These are phyloP conservation scores for Saccharomycopsis babjevae DNA, from an alignment of 805 yeast genomes.

Conservation along the genomic window DNA sequence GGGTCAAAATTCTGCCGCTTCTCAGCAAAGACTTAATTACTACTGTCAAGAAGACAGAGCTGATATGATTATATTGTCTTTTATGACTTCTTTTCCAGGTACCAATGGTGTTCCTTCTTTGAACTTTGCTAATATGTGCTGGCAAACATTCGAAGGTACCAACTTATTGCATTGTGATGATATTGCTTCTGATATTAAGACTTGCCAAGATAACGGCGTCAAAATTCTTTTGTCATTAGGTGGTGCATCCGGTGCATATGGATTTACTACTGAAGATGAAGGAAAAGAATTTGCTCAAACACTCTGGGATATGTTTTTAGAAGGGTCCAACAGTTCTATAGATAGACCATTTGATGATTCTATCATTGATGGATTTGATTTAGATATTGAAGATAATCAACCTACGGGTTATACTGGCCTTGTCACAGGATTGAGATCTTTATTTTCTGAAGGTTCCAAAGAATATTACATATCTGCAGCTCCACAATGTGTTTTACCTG, in stretches of 20 bases:
- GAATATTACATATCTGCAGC: conserved; percentile 61
- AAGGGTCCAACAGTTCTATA: conserved; percentile 17
- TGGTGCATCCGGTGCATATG: conserved; percentile 76
- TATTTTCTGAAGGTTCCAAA: conserved; percentile 36
- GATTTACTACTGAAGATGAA: conserved; percentile 73
- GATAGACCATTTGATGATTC: conserved; percentile 47
- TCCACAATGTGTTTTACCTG: conserved; percentile 73
- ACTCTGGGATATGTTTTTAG: conserved; percentile 54
- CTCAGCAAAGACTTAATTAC: conserved; percentile 32
- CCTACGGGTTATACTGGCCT: conserved; percentile 59
- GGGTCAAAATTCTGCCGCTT: conserved; percentile 57
- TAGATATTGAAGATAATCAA: conserved; percentile 67
- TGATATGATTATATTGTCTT: conserved; percentile 27
- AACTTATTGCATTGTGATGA: conserved; percentile 30
- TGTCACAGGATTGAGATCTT: conserved; percentile 37
- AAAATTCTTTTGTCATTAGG: conserved; percentile 64
- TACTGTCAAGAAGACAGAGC: conserved; percentile 48
- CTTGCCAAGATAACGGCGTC: conserved; percentile 72
- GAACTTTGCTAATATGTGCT: conserved; percentile 37
- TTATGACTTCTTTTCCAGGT: conserved; percentile 35
- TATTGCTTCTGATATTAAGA: conserved; percentile 57
- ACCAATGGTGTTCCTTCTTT: conserved; percentile 21
- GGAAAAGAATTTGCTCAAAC: conserved; percentile 54
- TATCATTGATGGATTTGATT: conserved; percentile 83
- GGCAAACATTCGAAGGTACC: conserved; percentile 6